Evolutionary conservation across 2,329 filamentous ascomycete genomes (phyloP).

Genomic region (Didymella exigua): DNA sequence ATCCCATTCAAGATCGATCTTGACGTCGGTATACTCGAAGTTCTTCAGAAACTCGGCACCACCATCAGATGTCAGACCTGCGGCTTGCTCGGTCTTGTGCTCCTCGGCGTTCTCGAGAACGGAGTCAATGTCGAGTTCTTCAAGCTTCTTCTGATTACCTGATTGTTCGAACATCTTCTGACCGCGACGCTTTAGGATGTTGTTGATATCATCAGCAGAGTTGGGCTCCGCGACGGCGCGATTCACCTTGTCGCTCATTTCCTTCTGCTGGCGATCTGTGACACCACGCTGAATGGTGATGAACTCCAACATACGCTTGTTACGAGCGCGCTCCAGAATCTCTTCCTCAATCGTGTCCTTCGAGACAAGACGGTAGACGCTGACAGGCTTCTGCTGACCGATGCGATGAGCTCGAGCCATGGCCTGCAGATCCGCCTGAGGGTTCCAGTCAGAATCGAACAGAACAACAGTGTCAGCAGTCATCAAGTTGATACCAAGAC

Average conservation of each 20-base stretch:
- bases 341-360: slow-evolving; percentile 99
- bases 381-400: slow-evolving; percentile 93
- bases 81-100: slow-evolving; percentile 93
- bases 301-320: slow-evolving; percentile 97
- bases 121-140: slow-evolving; percentile 96
- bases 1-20: slow-evolving; percentile 95
- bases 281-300: slow-evolving; percentile 97
- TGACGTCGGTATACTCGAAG: slow-evolving; percentile 95
- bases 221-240: slow-evolving; percentile 77
- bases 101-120: slow-evolving; percentile 97
- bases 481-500: slow-evolving; percentile 98
- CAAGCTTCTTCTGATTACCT: slow-evolving; percentile 92
- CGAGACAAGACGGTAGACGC: slow-evolving; percentile 92
- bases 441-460: slow-evolving; percentile 99
- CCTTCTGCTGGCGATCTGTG: slow-evolving; percentile 88
- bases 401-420: slow-evolving; percentile 99
- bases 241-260: slow-evolving; percentile 71
- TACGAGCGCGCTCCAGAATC: slow-evolving; percentile 91
- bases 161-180: slow-evolving; percentile 99
- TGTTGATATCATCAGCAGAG: slow-evolving; percentile 92
- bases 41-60: slow-evolving; percentile 93
- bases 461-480: slow-evolving; percentile 97
- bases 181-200: slow-evolving; percentile 95
- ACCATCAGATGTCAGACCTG: slow-evolving; percentile 92
- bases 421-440: slow-evolving; percentile 94